Evolutionary conservation across 768 basidiomycete genomes (phyloP), one percentile per base, ranked within the genome.

Genomic region (Russula ochroleuca): DNA sequence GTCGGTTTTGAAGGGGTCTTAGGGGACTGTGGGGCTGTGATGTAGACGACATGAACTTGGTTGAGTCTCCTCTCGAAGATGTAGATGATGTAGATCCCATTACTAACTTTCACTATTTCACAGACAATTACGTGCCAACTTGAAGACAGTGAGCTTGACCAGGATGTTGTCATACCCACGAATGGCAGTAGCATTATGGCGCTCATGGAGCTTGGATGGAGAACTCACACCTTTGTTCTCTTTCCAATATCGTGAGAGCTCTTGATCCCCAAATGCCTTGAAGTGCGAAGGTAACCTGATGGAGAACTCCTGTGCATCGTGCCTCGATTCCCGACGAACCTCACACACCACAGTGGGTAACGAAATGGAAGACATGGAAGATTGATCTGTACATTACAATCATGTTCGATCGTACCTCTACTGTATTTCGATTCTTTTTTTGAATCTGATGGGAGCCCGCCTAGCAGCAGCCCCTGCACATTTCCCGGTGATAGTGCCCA

Each of bases 21-120:
- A 54, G 59, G 54, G 51, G 40, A 56, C 33, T 2, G 14, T 65
- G 49, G 61, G 59, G 64, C 28, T 28, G 31, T n/a, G 38, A 64
- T 21, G 47, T 6, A 2, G 63, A 64, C 3, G 53, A 41, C 13
- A 17, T 19, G 9, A n/a, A 45, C 38, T 33, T 54, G 11, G 21
- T 47, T 17, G 47, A 50, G 41, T 1, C 23, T 4, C 63, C 52
- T n/a, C 53, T n/a, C 10, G 40, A 59, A 38, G 53, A 43, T 6
- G 14, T 21, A 10, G 21, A 37, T n/a, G 33, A 33, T 33, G 33
- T 33, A 33, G 3, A 33, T 15, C 13, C 3, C 9, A 2, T 23
- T n/a, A 15, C 4, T 47, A 21, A 14, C 28, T 28, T 28, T 28
- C 33, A 33, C 33, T 9, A 11, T 14, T 15, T 37, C 11, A 6